These are phyloP conservation scores for Trichoderma sp. DNA, from an alignment of 2,329 filamentous ascomycete species.

Conservation along the genomic window DNA sequence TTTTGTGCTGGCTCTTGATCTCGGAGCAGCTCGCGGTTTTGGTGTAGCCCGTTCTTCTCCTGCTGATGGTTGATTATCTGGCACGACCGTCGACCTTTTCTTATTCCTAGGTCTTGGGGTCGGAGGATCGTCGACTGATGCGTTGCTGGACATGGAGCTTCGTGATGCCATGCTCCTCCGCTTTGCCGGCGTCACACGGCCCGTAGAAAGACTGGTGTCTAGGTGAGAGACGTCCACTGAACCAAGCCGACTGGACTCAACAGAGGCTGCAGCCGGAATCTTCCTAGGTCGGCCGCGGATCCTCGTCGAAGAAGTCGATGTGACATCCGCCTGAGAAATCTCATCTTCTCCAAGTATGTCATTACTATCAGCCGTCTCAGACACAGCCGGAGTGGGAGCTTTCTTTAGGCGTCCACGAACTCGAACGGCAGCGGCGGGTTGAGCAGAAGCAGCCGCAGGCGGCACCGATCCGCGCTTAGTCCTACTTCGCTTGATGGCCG, in stretches of 20 bases:
- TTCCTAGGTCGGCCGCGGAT: constrained; percentile 11
- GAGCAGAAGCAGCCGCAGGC: constrained; percentile 25
- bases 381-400: constrained; percentile 36
- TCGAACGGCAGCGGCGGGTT: constrained; percentile 45
- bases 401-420: constrained; percentile 43
- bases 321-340: constrained; percentile 18
- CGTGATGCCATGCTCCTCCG: constrained; percentile 58
- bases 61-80: not conserved
- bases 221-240: constrained; percentile 34
- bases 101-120: not conserved
- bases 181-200: constrained; percentile 57
- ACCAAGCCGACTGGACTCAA: constrained; percentile 39
- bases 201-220: constrained; percentile 35
- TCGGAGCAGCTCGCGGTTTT: not conserved
- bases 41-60: constrained; percentile 8
- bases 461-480: constrained; percentile 37
- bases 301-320: not conserved
- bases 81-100: not conserved
- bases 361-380: constrained; percentile 20
- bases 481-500: constrained; percentile 51
- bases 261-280: not conserved
- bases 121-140: not conserved
- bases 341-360: constrained; percentile 21
- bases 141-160: constrained; percentile 35
- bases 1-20: not conserved